These are phyloP conservation scores for Circinella umbellata DNA, from an alignment of 371 early-diverging fungal genomes.

Conservation along the genomic window DNA sequence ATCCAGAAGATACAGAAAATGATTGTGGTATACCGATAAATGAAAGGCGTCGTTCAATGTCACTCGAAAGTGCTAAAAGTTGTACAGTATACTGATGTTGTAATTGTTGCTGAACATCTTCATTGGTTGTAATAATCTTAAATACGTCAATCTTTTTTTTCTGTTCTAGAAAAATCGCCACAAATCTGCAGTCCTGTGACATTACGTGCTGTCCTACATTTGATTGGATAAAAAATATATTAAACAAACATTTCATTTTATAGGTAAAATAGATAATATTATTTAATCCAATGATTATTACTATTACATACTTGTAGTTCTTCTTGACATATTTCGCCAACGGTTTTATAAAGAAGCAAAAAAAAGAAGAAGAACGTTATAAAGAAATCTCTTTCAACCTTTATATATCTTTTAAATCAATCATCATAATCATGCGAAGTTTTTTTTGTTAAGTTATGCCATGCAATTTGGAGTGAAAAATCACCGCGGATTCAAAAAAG, in stretches of 20 bases:
- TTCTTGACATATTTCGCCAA: too few species aligned
- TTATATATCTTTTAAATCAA: too few species aligned
- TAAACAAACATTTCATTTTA: not conserved
- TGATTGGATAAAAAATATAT: not conserved
- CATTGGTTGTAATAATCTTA: not conserved
- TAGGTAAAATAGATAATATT: not conserved
- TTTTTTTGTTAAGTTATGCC: too few species aligned
- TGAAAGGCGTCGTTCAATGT: not conserved
- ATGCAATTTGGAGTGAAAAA: too few species aligned
- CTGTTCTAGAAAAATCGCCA: conserved; percentile 1
- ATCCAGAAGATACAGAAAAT: not conserved
- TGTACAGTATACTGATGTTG: not conserved
- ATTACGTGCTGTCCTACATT: not conserved
- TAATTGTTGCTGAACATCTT: not conserved
- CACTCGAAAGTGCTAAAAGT: not conserved
- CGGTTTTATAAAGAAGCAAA: too few species aligned
- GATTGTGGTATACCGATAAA: not conserved
- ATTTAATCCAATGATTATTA: too few species aligned
- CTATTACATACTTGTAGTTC: too few species aligned
- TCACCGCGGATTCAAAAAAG: not conserved
- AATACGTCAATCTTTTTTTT: not conserved
- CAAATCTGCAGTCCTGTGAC: conserved; percentile 1
- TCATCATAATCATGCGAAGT: too few species aligned
- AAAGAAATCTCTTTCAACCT: too few species aligned
- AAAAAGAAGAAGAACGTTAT: too few species aligned